Conservation (phyloP, 257 asterid genomes). For the Salvia hispanica region DNA sequence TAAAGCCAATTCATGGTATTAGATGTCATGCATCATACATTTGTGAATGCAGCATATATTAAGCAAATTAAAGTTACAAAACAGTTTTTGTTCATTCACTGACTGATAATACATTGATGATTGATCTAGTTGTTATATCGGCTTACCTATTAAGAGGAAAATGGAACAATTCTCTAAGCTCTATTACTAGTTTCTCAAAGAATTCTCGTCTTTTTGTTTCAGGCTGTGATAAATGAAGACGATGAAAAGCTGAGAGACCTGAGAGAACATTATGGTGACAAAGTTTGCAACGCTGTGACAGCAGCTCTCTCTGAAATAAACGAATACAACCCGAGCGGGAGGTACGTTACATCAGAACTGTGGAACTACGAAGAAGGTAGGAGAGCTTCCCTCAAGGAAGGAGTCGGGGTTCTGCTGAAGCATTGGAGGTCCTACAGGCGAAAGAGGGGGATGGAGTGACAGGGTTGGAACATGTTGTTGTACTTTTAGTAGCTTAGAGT, state of each 20-base stretch:
- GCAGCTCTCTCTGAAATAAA: slow-evolving; percentile 65
- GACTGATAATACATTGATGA: neutral
- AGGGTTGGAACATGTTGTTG: neutral
- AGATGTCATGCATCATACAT: neutral
- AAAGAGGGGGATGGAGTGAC: slow-evolving; percentile 36
- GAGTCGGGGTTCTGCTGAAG: slow-evolving; percentile 54
- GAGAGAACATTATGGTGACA: slow-evolving; percentile 52
- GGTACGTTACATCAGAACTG: slow-evolving; percentile 66
- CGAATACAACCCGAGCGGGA: slow-evolving; percentile 87
- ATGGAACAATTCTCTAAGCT: neutral
- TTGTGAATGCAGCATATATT: neutral
- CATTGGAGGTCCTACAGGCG: slow-evolving; percentile 49
- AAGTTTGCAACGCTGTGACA: slow-evolving; percentile 65
- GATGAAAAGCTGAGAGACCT: slow-evolving; percentile 77
- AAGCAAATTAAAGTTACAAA: neutral
- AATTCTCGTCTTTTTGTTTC: slow-evolving; percentile 2
- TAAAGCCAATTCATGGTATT: neutral
- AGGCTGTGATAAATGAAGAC: slow-evolving; percentile 62
- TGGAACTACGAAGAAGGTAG: slow-evolving; percentile 77
- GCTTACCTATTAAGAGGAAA: neutral
- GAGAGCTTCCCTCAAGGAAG: slow-evolving; percentile 75
- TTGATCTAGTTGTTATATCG: slow-evolving; percentile 1
- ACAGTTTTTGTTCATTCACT: neutral
- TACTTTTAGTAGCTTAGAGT: slow-evolving; percentile 13
- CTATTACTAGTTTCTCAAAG: slow-evolving; percentile 2